Percentiles rank a stretch among this genome's conserved stretches.
Evolutionary conservation across 2,329 filamentous ascomycete genomes (phyloP).

Genomic region (Chaetomium sp.): DNA sequence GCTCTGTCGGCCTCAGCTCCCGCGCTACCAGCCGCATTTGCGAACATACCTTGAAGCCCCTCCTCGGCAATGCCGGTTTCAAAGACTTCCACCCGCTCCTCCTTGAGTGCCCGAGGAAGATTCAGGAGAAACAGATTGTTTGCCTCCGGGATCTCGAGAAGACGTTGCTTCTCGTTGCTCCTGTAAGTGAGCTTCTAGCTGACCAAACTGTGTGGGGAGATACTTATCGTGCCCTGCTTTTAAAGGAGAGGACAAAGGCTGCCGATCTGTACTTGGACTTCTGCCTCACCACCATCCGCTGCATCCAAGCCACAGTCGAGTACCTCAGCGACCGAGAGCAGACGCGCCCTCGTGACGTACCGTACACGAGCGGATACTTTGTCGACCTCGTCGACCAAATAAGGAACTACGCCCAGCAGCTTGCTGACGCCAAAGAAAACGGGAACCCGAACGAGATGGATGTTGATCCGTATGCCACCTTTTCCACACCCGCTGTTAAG

Average conservation of each 20-base stretch:
- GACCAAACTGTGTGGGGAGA: slow-evolving; percentile 52
- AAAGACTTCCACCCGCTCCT: slow-evolving; percentile 78
- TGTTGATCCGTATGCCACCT: slow-evolving; percentile 48
- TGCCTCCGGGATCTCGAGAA: slow-evolving; percentile 93
- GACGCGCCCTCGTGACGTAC: slow-evolving; percentile 74
- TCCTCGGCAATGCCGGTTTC: slow-evolving; percentile 64
- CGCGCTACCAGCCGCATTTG: slow-evolving; percentile 72
- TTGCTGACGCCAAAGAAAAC: slow-evolving; percentile 67
- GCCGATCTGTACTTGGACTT: slow-evolving; percentile 73
- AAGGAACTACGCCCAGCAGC: slow-evolving; percentile 77
- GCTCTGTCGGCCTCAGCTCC: slow-evolving; percentile 56
- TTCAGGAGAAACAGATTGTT: slow-evolving; percentile 77
- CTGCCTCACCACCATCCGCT: slow-evolving; percentile 83
- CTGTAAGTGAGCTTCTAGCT: slow-evolving; percentile 67
- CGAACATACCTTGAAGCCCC: slow-evolving; percentile 70
- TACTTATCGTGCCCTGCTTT: slow-evolving; percentile 63
- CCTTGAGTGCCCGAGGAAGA: slow-evolving; percentile 69
- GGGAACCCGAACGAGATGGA: slow-evolving; percentile 54
- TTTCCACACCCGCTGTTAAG: background rate
- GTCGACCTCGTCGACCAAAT: slow-evolving; percentile 95
- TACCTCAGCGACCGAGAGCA: slow-evolving; percentile 82
- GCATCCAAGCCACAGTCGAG: slow-evolving; percentile 83
- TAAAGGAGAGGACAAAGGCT: slow-evolving; percentile 71
- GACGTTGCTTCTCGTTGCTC: slow-evolving; percentile 82
- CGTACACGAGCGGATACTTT: slow-evolving; percentile 94